Evolutionary conservation across 768 basidiomycete genomes (phyloP).

Genomic region (Tricholoma furcatifolium): DNA sequence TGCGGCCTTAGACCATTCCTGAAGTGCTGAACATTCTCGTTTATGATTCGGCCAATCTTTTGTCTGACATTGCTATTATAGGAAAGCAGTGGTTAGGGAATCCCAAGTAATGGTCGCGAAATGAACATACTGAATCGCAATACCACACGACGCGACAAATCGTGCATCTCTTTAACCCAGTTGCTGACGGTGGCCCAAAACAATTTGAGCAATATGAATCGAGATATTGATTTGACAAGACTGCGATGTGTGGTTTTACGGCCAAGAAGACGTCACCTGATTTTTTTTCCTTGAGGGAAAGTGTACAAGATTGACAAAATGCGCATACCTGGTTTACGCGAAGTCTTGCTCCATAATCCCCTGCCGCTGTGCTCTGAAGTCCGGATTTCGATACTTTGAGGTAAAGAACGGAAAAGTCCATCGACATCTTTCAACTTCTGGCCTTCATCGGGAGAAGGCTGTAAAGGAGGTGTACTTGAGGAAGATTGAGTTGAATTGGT

Average conservation of each 20-base stretch:
- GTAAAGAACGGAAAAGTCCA: slow-evolving; percentile 25
- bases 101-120: background rate
- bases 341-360: slow-evolving; percentile 41
- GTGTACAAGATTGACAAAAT: background rate
- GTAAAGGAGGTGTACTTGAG: slow-evolving; percentile 18
- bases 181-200: slow-evolving; percentile 33
- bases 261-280: slow-evolving; percentile 62
- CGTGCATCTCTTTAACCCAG: slow-evolving; percentile 66
- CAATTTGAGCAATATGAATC: slow-evolving; percentile 71
- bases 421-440: slow-evolving; percentile 11
- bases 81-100: background rate
- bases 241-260: slow-evolving; percentile 57
- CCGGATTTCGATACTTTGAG: slow-evolving; percentile 39
- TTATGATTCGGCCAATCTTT: slow-evolving; percentile 76
- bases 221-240: slow-evolving; percentile 64
- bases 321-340: slow-evolving; percentile 35
- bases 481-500: slow-evolving; percentile 17
- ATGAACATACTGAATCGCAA: slow-evolving; percentile 64
- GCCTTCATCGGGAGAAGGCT: slow-evolving; percentile 22
- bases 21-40: slow-evolving; percentile 72
- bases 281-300: background rate
- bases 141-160: slow-evolving; percentile 72
- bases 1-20: slow-evolving; percentile 51
- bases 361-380: slow-evolving; percentile 37
- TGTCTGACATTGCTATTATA: slow-evolving; percentile 61